Conservation (phyloP, 805 yeast genomes). For the Metschnikowia peoriensis region DNA sequence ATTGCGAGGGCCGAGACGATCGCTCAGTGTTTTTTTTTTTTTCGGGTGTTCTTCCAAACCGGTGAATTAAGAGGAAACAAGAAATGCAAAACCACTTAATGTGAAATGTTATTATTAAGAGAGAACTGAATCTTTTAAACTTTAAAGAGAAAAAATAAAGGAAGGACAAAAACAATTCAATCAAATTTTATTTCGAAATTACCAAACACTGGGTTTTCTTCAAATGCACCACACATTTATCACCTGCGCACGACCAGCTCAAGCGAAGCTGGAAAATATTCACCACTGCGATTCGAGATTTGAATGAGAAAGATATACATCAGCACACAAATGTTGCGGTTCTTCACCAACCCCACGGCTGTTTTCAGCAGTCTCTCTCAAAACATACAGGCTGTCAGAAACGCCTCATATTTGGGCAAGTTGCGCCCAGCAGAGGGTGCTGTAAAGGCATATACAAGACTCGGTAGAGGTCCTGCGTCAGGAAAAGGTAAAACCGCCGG, state of each 20-base stretch:
- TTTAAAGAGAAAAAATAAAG: too few species aligned
- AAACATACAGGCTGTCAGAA: slow-evolving; percentile 24
- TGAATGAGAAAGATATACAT: not conserved
- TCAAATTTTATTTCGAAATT: too few species aligned
- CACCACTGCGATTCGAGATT: not conserved
- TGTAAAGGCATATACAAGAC: slow-evolving; percentile 59
- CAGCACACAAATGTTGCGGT: slow-evolving; percentile 8
- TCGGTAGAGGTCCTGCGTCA: slow-evolving; percentile 96
- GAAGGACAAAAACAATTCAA: not conserved
- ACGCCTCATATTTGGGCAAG: slow-evolving; percentile 49
- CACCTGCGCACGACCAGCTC: slow-evolving; percentile 1
- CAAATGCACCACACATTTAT: not conserved
- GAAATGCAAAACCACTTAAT: too few species aligned
- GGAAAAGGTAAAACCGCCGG: slow-evolving; percentile 94
- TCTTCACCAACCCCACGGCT: slow-evolving; percentile 4
- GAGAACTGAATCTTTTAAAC: too few species aligned
- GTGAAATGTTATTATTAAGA: too few species aligned
- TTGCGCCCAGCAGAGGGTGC: slow-evolving; percentile 64
- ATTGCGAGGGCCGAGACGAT: too few species aligned
- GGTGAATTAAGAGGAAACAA: too few species aligned
- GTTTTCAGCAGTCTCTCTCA: slow-evolving; percentile 1
- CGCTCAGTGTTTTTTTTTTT: too few species aligned
- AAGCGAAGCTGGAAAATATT: not conserved
- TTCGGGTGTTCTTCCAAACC: too few species aligned
- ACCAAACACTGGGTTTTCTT: not conserved